These are phyloP conservation scores for Fusarium robinianum DNA, from an alignment of 2,329 filamentous ascomycete species.

Conservation along the genomic window DNA sequence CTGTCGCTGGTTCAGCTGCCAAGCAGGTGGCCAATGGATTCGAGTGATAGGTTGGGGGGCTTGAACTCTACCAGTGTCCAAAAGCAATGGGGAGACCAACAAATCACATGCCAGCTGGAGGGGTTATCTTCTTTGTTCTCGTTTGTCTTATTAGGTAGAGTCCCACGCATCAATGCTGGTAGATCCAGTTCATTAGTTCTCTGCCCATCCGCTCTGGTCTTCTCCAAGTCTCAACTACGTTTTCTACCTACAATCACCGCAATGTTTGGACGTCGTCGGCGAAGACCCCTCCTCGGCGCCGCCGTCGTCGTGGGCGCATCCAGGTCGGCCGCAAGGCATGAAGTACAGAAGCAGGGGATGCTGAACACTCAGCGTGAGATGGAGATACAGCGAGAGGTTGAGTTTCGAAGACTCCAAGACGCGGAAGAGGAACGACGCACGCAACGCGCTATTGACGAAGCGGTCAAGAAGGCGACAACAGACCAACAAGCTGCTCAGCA, in stretches of 20 bases:
- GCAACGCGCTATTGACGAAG: conserved; percentile 1
- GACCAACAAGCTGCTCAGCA: conserved; percentile 3
- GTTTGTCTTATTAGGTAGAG: too few species aligned
- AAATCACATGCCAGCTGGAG: not conserved
- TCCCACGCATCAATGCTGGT: too few species aligned
- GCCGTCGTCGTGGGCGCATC: conserved; percentile 7
- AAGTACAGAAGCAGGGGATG: conserved; percentile 1
- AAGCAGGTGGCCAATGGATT: not conserved
- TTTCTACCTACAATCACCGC: too few species aligned
- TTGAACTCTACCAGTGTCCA: not conserved
- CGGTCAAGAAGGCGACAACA: not conserved
- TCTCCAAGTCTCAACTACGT: too few species aligned
- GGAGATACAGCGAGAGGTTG: conserved; percentile 3
- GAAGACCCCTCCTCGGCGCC: conserved; percentile 2
- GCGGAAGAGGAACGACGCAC: conserved; percentile 5
- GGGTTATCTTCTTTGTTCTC: not conserved
- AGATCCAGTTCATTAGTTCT: not conserved
- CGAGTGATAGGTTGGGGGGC: not conserved
- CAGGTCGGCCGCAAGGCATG: conserved; percentile 2
- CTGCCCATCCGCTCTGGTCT: too few species aligned
- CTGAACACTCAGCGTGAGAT: conserved; percentile 3
- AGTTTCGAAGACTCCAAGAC: not conserved
- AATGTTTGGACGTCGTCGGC: conserved; percentile 4
- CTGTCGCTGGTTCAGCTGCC: not conserved
- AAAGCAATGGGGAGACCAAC: not conserved